A percentile compares a stretch with the other conserved stretches of the same genome.
Conservation (phyloP, 345 rosid genomes). For the Camelina sativa region DNA sequence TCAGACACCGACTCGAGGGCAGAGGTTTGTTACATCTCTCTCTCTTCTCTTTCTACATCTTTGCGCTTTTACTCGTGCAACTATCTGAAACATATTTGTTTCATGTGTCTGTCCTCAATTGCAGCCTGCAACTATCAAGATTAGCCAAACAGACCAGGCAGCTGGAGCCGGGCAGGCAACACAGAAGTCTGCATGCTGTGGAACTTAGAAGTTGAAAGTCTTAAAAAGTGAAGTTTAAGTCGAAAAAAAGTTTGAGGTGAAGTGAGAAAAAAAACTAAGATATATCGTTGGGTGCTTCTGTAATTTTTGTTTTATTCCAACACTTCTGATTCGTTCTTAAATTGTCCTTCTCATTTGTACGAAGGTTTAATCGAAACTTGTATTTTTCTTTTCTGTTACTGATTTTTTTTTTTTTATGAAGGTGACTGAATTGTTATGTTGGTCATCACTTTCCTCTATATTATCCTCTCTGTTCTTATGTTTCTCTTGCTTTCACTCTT, state of each 20-base stretch:
- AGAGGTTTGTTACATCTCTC: conserved; percentile 56
- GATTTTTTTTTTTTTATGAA: neutral
- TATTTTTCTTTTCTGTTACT: conserved; percentile 26
- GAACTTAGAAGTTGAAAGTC: conserved; percentile 33
- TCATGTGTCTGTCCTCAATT: neutral
- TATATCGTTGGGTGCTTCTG: conserved; percentile 39
- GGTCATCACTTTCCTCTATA: neutral
- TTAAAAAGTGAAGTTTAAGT: conserved; percentile 16
- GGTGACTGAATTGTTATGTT: conserved; percentile 28
- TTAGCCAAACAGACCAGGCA: conserved; percentile 47
- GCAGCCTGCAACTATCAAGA: conserved; percentile 47
- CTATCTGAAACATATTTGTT: neutral
- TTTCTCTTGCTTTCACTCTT: neutral
- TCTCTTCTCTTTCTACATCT: conserved; percentile 17
- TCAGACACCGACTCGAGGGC: conserved; percentile 76
- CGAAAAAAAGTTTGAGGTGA: conserved; percentile 12
- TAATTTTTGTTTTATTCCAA: conserved; percentile 32
- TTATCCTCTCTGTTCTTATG: neutral
- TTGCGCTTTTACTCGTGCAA: neutral
- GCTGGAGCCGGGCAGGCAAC: conserved; percentile 47
- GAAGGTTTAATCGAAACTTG: conserved; percentile 39
- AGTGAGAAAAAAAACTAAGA: conserved; percentile 13
- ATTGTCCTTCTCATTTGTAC: conserved; percentile 39
- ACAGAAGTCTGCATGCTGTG: conserved; percentile 47
- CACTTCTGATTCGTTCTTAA: conserved; percentile 20